phyloP scores from a whole-genome alignment of 1,284 basidiomycete genomes.

The Neonothopanus nambi region DNA sequence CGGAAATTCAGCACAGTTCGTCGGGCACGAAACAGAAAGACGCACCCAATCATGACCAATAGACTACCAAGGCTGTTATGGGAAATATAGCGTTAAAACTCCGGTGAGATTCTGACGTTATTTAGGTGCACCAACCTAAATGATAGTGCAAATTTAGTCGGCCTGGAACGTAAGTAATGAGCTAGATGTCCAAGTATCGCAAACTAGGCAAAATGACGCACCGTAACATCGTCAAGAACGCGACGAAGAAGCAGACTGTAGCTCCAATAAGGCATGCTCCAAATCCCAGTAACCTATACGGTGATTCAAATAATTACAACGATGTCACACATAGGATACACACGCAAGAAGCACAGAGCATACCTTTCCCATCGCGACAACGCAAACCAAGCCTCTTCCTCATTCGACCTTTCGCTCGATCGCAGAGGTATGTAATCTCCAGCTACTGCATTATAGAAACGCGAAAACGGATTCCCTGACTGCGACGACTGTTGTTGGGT shows the following conservation, averaged over 20 bases:
- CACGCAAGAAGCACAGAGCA: slow-evolving; percentile 4
- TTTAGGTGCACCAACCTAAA: slow-evolving; percentile 61
- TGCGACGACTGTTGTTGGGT: slow-evolving; percentile 33
- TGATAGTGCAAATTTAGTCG: slow-evolving; percentile 86
- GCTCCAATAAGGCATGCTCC: slow-evolving; percentile 88
- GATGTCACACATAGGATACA: neutral
- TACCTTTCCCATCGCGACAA: slow-evolving; percentile 89
- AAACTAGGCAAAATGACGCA: slow-evolving; percentile 23
- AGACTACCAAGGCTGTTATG: slow-evolving; percentile 78
- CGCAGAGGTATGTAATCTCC: slow-evolving; percentile 89
- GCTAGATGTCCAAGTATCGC: neutral
- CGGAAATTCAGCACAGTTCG: slow-evolving; percentile 15
- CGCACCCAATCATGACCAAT: slow-evolving; percentile 86
- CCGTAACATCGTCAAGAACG: slow-evolving; percentile 86
- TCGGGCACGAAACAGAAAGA: slow-evolving; percentile 22
- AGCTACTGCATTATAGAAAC: slow-evolving; percentile 76
- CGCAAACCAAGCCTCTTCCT: slow-evolving; percentile 97
- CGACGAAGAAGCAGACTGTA: slow-evolving; percentile 92
- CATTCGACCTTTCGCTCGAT: slow-evolving; percentile 81
- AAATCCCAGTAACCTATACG: slow-evolving; percentile 89
- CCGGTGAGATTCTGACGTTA: neutral
- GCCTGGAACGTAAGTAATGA: slow-evolving; percentile 41
- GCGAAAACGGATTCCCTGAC: slow-evolving; percentile 60
- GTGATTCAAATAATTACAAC: neutral
- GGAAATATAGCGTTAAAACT: neutral